Percentiles rank a stretch among this genome's conserved stretches.
Conservation (phyloP, 2,329 filamentous ascomycete species). For the Mycogone perniciosa region DNA sequence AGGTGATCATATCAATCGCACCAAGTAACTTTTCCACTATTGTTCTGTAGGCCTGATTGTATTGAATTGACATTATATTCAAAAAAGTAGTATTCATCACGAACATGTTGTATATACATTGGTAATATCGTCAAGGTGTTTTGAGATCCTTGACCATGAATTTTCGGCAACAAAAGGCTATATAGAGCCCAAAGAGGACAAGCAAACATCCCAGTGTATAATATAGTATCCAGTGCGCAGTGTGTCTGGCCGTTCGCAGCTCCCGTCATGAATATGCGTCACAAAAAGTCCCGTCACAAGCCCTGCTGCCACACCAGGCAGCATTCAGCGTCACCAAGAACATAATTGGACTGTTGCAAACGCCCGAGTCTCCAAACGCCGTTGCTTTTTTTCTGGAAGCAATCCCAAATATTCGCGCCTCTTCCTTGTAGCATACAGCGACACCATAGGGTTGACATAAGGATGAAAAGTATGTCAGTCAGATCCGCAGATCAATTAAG, state of each 20-base stretch:
- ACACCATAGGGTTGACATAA: conserved; percentile 4
- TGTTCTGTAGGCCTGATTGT: neutral
- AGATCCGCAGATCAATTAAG: conserved; percentile 10
- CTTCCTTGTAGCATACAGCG: conserved; percentile 9
- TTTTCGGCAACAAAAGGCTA: too few species aligned
- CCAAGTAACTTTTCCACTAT: too few species aligned
- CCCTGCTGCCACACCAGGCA: neutral
- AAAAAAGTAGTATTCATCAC: neutral
- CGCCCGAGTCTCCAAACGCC: conserved; percentile 10
- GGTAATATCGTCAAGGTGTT: neutral
- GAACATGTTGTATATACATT: neutral
- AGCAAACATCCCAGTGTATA: neutral
- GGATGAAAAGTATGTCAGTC: conserved; percentile 10
- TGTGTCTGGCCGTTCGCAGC: neutral
- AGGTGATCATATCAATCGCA: too few species aligned
- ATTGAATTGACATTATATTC: neutral
- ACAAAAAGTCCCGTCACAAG: neutral
- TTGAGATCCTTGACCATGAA: neutral
- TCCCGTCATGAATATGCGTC: conserved; percentile 7
- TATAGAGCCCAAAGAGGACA: neutral
- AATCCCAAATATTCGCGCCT: conserved; percentile 5
- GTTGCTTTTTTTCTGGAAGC: conserved; percentile 1
- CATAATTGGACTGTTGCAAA: neutral
- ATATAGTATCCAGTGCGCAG: conserved; percentile 10
- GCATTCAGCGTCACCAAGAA: neutral